Conservation (phyloP, 192 early-diverging fungal species). For the Podila clonocystis region DNA sequence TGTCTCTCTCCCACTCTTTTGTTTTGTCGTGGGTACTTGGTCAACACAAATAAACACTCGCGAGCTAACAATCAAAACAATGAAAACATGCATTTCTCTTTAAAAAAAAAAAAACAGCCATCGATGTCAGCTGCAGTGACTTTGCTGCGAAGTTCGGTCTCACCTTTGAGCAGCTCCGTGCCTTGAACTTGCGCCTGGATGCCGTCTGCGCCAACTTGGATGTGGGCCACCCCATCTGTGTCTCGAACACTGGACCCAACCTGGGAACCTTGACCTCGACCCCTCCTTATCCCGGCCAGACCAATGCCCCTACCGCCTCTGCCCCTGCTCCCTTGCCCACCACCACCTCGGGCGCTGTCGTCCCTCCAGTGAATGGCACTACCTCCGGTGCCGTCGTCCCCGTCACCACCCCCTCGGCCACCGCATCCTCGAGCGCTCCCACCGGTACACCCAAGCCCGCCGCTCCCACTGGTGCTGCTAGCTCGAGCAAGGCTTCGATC, state of each 20-base stretch:
- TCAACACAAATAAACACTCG: too few species aligned
- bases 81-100: background rate
- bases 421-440: background rate
- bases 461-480: background rate
- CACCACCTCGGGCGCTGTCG: background rate
- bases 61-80: too few species aligned
- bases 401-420: background rate
- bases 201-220: constrained; percentile 8
- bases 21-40: background rate
- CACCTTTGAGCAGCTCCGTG: constrained; percentile 7
- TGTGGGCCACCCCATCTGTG: constrained; percentile 11
- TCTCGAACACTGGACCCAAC: constrained; percentile 1
- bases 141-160: background rate
- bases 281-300: background rate
- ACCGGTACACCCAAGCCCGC: background rate
- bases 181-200: constrained; percentile 3
- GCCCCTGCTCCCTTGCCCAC: background rate
- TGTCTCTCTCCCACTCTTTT: background rate
- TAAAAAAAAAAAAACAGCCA: background rate
- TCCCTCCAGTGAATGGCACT: background rate
- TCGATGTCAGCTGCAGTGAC: background rate
- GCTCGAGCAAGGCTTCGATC: background rate
- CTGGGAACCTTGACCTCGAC: background rate
- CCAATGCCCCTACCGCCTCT: background rate
- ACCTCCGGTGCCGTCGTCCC: background rate